Evolutionary conservation across 2,329 filamentous ascomycete genomes (phyloP).

Genomic region (Fusarium sp.): DNA sequence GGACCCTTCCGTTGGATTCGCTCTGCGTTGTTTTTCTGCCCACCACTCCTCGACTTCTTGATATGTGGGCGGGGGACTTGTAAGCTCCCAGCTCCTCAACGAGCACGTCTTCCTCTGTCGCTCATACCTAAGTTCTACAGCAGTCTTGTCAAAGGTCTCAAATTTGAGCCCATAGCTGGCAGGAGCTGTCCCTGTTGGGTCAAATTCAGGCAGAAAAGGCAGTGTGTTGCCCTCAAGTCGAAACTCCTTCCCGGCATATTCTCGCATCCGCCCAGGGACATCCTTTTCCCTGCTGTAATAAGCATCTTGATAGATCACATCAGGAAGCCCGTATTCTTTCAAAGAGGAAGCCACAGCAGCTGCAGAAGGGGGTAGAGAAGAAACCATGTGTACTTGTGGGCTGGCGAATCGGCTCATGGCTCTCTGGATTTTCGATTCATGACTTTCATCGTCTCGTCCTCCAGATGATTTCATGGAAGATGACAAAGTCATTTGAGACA

Average conservation of each 20-base stretch:
- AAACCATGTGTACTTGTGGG: conserved; percentile 36
- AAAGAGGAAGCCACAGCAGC: conserved; percentile 35
- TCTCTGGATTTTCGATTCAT: conserved; percentile 21
- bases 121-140: conserved; percentile 61
- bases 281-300: conserved; percentile 87
- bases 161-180: conserved; percentile 65
- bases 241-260: conserved; percentile 91
- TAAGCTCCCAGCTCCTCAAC: conserved; percentile 76
- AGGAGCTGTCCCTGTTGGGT: conserved; percentile 64
- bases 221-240: conserved; percentile 77
- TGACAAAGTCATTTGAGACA: conserved; percentile 11
- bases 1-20: not conserved
- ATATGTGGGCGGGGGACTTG: conserved; percentile 73
- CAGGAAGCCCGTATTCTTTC: conserved; percentile 56
- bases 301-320: conserved; percentile 83
- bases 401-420: conserved; percentile 18
- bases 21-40: conserved; percentile 46
- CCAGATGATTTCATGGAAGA: conserved; percentile 26
- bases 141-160: conserved; percentile 59
- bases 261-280: conserved; percentile 77
- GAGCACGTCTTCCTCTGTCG: conserved; percentile 62
- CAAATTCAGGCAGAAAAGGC: conserved; percentile 83
- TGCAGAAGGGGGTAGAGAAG: conserved; percentile 42
- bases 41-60: conserved; percentile 77
- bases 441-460: not conserved